Conservation (phyloP, 768 basidiomycete genomes). For the Pholiota microspora region DNA sequence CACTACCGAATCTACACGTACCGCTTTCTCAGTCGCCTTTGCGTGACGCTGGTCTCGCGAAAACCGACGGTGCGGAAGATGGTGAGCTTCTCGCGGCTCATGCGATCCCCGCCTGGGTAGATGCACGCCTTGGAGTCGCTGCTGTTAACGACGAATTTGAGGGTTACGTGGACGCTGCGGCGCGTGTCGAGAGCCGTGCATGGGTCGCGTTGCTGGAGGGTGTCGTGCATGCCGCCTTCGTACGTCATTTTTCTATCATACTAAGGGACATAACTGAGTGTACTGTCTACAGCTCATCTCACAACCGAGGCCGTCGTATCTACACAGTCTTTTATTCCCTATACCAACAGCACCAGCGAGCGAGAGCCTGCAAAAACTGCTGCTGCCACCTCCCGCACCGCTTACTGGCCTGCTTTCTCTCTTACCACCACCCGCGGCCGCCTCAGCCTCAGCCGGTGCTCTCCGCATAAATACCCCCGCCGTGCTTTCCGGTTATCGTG, state of each 20-base stretch:
- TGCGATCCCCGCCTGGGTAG: constrained; percentile 74
- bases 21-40: constrained; percentile 28
- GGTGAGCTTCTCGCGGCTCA: constrained; percentile 60
- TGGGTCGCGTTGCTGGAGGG: constrained; percentile 83
- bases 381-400: constrained; percentile 68
- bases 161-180: constrained; percentile 60
- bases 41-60: constrained; percentile 24
- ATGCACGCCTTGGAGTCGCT: constrained; percentile 42
- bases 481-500: constrained; percentile 59
- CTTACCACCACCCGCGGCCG: constrained; percentile 43
- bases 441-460: constrained; percentile 30
- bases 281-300: constrained; percentile 41
- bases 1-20: constrained; percentile 72
- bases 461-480: constrained; percentile 48
- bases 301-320: constrained; percentile 41
- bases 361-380: constrained; percentile 43
- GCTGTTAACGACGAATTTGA: constrained; percentile 47
- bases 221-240: constrained; percentile 72
- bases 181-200: constrained; percentile 74
- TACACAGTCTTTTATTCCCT: constrained; percentile 41
- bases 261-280: constrained; percentile 5
- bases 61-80: constrained; percentile 28
- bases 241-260: constrained; percentile 30
- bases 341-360: constrained; percentile 23
- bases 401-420: constrained; percentile 66